A percentile compares a stretch with the other conserved stretches of the same genome.
phyloP scores from a whole-genome alignment of 495 filamentous ascomycete genomes.

The Darksidea phi region DNA sequence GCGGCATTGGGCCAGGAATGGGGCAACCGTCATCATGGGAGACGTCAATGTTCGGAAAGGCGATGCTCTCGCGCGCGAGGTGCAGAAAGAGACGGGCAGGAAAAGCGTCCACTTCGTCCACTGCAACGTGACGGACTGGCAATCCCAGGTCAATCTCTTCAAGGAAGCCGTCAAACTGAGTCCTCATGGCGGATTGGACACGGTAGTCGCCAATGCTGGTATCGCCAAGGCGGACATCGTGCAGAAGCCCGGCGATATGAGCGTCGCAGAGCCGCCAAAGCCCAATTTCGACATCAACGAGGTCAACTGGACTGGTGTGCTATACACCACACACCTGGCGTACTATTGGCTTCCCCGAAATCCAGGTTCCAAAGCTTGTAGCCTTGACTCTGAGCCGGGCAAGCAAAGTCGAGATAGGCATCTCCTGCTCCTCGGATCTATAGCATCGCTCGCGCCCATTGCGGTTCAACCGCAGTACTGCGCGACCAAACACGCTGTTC shows the following conservation, averaged over 20 bases:
- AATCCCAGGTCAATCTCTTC: constrained; percentile 62
- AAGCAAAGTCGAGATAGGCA: constrained; percentile 47
- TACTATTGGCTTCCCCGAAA: constrained; percentile 55
- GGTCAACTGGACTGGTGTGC: constrained; percentile 62
- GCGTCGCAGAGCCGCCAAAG: constrained; percentile 49
- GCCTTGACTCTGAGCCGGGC: constrained; percentile 28
- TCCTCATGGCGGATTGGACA: constrained; percentile 57
- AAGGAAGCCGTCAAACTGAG: constrained; percentile 51
- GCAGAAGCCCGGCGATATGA: constrained; percentile 43
- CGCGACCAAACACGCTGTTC: constrained; percentile 62
- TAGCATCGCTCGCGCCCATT: constrained; percentile 52
- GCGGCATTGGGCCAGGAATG: constrained; percentile 35
- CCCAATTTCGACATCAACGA: constrained; percentile 56
- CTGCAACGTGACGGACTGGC: constrained; percentile 60
- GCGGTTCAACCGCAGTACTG: constrained; percentile 55
- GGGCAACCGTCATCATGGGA: constrained; percentile 39
- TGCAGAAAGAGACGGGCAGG: constrained; percentile 42
- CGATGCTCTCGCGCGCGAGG: constrained; percentile 30
- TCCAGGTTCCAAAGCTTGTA: constrained; percentile 27
- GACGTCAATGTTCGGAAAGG: constrained; percentile 40
- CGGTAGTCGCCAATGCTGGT: constrained; percentile 68
- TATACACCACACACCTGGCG: constrained; percentile 66
- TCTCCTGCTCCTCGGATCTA: constrained; percentile 55
- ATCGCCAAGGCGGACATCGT: constrained; percentile 50
- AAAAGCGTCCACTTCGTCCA: constrained; percentile 52